phyloP scores from a whole-genome alignment of 352 stramenopile genomes.

The Thraustochytrium striatum region DNA sequence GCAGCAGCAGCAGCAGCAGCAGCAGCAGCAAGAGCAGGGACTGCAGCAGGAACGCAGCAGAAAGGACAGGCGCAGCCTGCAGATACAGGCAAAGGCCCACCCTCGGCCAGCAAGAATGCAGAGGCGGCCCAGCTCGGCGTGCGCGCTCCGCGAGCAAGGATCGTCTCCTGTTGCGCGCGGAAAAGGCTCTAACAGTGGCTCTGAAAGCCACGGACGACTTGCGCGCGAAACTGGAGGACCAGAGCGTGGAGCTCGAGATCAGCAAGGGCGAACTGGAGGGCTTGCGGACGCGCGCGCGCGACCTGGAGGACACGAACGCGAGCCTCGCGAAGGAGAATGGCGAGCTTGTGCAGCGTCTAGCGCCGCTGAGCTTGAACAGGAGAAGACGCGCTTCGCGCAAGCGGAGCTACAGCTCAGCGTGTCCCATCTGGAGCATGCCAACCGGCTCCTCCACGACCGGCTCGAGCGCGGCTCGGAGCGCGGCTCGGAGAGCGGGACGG shows the following conservation, averaged over 20 bases:
- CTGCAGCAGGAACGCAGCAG: too few species aligned
- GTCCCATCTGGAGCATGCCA: background rate
- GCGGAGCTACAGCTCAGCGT: constrained; percentile 2
- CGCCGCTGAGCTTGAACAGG: constrained; percentile 8
- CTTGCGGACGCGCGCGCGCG: background rate
- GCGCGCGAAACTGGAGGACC: background rate
- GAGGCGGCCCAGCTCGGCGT: too few species aligned
- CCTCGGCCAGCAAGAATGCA: too few species aligned
- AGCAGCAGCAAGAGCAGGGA: background rate
- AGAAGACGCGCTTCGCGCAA: constrained; percentile 7
- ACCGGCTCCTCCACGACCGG: constrained; percentile 6
- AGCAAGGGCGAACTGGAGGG: constrained; percentile 14
- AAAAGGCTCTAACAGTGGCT: constrained; percentile 22
- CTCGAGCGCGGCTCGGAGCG: background rate
- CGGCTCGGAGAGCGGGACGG: too few species aligned
- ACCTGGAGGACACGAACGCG: background rate
- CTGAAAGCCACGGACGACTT: background rate
- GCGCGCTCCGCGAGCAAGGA: background rate
- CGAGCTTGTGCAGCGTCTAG: background rate
- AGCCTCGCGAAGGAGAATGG: background rate
- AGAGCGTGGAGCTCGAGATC: background rate
- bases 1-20: background rate
- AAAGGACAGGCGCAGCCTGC: too few species aligned
- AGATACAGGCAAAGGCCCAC: too few species aligned
- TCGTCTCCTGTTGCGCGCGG: background rate